Evolutionary conservation across 495 filamentous ascomycete genomes (phyloP).

Genomic region (Elaphomyces granulatus): DNA sequence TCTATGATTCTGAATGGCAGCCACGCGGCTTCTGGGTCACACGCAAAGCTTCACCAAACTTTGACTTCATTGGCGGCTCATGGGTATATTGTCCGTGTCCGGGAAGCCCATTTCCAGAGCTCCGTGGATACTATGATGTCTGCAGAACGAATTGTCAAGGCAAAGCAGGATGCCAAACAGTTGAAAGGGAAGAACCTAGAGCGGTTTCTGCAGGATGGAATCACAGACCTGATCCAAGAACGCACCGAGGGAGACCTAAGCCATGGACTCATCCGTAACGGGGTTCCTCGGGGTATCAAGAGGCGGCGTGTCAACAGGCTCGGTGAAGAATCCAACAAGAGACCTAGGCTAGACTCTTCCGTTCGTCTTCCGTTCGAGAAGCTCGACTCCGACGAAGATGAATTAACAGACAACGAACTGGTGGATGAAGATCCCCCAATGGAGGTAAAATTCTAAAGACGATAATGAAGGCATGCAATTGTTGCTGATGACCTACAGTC

Average conservation of each 20-base stretch:
- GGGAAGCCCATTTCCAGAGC: constrained; percentile 37
- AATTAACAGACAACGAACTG: constrained; percentile 20
- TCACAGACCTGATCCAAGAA: constrained; percentile 18
- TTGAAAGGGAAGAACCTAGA: constrained; percentile 46
- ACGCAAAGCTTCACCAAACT: constrained; percentile 26
- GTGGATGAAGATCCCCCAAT: constrained; percentile 14
- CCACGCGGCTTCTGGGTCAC: constrained; percentile 2
- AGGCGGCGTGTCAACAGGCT: constrained; percentile 13
- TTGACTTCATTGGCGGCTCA: constrained; percentile 32
- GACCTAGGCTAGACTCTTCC: constrained; percentile 13
- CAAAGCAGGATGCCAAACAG: constrained; percentile 24
- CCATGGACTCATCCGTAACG: constrained; percentile 21
- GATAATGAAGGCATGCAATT: neutral
- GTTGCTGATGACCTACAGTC: constrained; percentile 21
- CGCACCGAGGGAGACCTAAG: constrained; percentile 22
- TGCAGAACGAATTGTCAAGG: constrained; percentile 26
- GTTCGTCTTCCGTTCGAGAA: constrained; percentile 17
- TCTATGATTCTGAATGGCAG: neutral
- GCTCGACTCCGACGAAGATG: constrained; percentile 21
- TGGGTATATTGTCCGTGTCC: constrained; percentile 35
- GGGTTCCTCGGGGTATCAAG: constrained; percentile 26
- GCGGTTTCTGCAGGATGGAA: constrained; percentile 33
- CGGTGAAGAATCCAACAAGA: constrained; percentile 8
- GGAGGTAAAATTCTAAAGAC: constrained; percentile 18
- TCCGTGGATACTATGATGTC: constrained; percentile 35